Base-by-base conservation (phyloP, 2,329 filamentous ascomycete species). In the Ceratocystis cacaofunesta region DNA sequence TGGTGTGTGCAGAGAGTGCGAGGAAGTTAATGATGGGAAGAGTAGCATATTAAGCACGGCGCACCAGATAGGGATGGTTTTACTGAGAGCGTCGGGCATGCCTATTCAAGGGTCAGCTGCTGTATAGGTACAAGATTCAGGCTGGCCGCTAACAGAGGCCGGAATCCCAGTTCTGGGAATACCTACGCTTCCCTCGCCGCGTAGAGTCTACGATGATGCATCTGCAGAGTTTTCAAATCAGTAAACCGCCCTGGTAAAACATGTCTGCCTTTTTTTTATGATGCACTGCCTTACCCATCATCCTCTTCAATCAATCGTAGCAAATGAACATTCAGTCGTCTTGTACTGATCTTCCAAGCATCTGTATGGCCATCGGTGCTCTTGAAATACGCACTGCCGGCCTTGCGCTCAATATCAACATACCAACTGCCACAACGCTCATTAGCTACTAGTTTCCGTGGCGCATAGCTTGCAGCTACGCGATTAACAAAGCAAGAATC, bases 371-470 rank as follows among this genome's bases (percentile, higher is more conserved):
- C 94, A 76, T 99, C 94, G 1, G 94, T 99, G 75, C 90, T 95
- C 79, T 99, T 99, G 77, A 97, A 99, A 76, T 97, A 99, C 41
- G 88, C 89, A 69, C 88, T 91, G 41, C 83, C 88, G 1, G 73
- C 76, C 75, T 92, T 94, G 30, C 72, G 71, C 6, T 74, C 74
- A 0, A 86, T 86, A 43, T 79, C 76, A 30, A 97, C 88, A 74
- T 97, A 97, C 94, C 94, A 99, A 75, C 89, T 92, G 0, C 94
- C 94, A 74, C 94, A 97, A 67, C 94, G 83, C 78, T 97, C 92
- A 72, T 99, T 99, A 36, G 92, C 91, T 15, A 97, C 79, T 1
- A 97, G 78, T 0, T 91, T 90, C 1, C 92, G 78, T 2, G 71
- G 55, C 25, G 66, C 70, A 66, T 79, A 84, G 0, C 80, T 78